Evolutionary conservation across 345 rosid species (phyloP).

Genomic region (Citrus unshiu): DNA sequence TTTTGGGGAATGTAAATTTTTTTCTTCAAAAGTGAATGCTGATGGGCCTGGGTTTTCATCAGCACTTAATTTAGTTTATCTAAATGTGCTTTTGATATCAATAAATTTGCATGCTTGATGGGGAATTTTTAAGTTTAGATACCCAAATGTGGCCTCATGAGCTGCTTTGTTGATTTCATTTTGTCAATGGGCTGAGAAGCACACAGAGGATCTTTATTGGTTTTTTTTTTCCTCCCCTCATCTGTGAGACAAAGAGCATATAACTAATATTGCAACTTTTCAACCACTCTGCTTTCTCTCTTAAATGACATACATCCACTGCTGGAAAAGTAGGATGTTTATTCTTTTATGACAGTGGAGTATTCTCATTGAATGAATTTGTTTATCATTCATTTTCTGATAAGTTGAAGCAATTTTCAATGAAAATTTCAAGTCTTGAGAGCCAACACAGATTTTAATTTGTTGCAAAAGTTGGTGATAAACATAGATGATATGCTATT

Average conservation of each 20-base stretch:
- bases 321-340: neutral
- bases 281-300: neutral
- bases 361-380: neutral
- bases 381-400: neutral
- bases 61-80: neutral
- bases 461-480: neutral
- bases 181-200: neutral
- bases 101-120: neutral
- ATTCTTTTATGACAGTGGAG: neutral
- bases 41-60: neutral
- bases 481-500: neutral
- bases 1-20: neutral
- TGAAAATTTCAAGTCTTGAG: neutral
- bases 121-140: neutral
- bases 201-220: neutral
- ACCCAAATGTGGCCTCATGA: neutral
- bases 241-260: neutral
- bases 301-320: neutral
- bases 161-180: neutral
- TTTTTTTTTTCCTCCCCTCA: neutral
- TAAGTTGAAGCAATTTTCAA: neutral
- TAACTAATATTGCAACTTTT: neutral
- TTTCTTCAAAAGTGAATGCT: neutral
- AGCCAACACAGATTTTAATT: neutral
- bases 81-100: neutral